Evolutionary conservation across 176 grass and related monocot species (phyloP).

Genomic region (Pontederia crassipes): DNA sequence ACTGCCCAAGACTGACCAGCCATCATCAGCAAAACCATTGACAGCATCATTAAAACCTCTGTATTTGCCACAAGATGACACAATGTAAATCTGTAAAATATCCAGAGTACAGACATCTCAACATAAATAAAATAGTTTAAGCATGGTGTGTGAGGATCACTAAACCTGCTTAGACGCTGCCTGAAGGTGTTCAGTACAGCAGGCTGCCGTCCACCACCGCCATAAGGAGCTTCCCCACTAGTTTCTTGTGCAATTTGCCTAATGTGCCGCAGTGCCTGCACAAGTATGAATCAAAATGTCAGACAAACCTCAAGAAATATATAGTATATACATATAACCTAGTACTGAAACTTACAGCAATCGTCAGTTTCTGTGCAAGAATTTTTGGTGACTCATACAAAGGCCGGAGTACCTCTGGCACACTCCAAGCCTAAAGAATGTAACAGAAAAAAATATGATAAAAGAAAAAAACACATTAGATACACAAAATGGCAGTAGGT

Average conservation of each 20-base stretch:
- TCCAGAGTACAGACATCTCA: background rate
- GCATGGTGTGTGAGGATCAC: background rate
- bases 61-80: background rate
- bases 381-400: slow-evolving; percentile 88
- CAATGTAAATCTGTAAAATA: background rate
- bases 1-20: slow-evolving; percentile 64
- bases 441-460: background rate
- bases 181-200: slow-evolving; percentile 14
- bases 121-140: background rate
- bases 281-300: background rate
- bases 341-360: slow-evolving; percentile 44
- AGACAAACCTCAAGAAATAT: too few species aligned
- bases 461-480: background rate
- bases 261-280: slow-evolving; percentile 9
- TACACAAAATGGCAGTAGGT: background rate
- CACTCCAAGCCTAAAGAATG: slow-evolving; percentile 57
- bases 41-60: slow-evolving; percentile 98
- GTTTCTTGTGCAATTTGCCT: slow-evolving; percentile 17
- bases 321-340: background rate
- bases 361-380: slow-evolving; percentile 84
- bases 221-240: slow-evolving; percentile 11
- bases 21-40: slow-evolving; percentile 88
- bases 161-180: slow-evolving; percentile 71
- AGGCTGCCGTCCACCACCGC: slow-evolving; percentile 12
- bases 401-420: slow-evolving; percentile 84